Evolutionary conservation across 768 basidiomycete species (phyloP), one percentile per base, ranked within the genome.

Genomic region (Hypholoma fasciculare): DNA sequence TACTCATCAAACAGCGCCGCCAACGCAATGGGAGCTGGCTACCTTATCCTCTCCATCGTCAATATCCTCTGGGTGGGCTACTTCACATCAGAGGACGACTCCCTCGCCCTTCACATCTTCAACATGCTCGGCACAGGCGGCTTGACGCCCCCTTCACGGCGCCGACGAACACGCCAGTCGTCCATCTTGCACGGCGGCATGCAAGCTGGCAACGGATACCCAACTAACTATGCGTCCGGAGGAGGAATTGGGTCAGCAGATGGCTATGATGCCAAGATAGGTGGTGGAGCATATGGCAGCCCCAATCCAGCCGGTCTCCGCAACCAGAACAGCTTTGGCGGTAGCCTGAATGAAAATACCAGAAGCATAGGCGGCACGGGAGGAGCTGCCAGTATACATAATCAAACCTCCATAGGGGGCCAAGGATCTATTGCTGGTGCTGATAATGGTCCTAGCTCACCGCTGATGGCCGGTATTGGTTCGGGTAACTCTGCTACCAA

Each of bases 81-180:
- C 78, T 96, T 99, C 74, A 97, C 96, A 2, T 92, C 96, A 1
- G 96, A 98, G 67, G 95, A 97, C 66, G 94, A 96, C 68, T 94
- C 94, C 0, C 86, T 94, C 61, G 74, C 82, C 27, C 82, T 94
- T 50, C 83, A 95, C 72, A 65, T 96, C 61, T 92, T 97, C 83
- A 95, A 93, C 72, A 82, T 85, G n/a, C 76, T 92, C 66, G 92
- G 92, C 54, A 90, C 90, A 39, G 92, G 92, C 54, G 91, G 92
- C 42, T 87, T 94, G 49, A 86, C 89, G 1, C 85, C 90, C 9
- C 92, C 93, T 49, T 86, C 87, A 2, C 86, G 90, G 55, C 85
- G 92, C 58, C 87, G 91, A 61, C 81, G 91, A 53, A 87, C 89
- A 17, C 86, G 88, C 55, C 81, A 83, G 11, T 74, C 75, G 53